Evolutionary conservation across 371 early-diverging fungal genomes (phyloP), one percentile per base, ranked within the genome.

Genomic region (Circinella umbellata): DNA sequence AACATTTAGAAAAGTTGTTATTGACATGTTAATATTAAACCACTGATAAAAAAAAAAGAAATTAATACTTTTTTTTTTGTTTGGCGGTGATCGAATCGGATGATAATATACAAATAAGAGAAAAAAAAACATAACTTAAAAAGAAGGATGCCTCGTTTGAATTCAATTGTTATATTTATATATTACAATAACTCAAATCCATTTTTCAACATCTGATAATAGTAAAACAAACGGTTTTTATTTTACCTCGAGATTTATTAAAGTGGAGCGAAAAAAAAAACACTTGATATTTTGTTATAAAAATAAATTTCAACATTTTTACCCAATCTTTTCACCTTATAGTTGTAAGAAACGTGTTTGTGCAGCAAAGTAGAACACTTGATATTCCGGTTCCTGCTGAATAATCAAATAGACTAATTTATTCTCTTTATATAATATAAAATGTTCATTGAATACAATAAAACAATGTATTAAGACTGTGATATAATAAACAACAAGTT

Each of bases 261-360:
- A 42, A 51, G 51, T 51, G 51, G 51, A 51, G 27, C 27, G 27
- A 27, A 27, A 27, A 51, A 5, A 5, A 14, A 51, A 17, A 5
- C 5, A 51, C 51, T 51, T n/a, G 14, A 14, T n/a, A 47, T 15
- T 11, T n/a, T 51, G 51, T 51, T 51, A 27, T 57, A 57, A 57
- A 57, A 57, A 57, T 57, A 57, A 17, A 20, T 57, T 57, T 6
- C 57, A 51, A 13, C n/a, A n/a, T n/a, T n/a, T n/a, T 57, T 57
- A 34, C 57, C 2, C 27, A 27, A 27, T 27, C 27, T 27, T 27
- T 27, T 27, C n/a, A 57, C 57, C n/a, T 57, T 57, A 57, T 57
- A 57, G 57, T 57, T 57, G 57, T 57, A 57, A 57, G 57, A 34
- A 57, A 57, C 57, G 57, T 57, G 57, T 57, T 57, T 57, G 57